These are phyloP conservation scores for Podospora comata DNA, from an alignment of 495 filamentous ascomycete species.

Conservation along the genomic window DNA sequence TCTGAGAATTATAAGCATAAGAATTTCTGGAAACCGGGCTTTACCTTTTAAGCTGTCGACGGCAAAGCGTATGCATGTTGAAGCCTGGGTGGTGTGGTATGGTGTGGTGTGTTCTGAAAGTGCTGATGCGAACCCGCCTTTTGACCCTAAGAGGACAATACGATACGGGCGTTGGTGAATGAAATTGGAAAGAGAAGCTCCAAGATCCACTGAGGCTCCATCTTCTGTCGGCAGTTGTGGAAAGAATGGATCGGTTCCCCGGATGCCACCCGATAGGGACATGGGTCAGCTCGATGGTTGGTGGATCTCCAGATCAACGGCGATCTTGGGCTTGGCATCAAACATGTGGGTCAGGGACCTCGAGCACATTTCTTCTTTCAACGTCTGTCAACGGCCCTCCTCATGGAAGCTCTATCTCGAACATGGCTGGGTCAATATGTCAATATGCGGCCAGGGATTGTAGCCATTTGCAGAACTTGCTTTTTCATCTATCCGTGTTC, in stretches of 20 bases:
- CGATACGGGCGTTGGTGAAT: background rate
- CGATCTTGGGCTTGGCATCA: background rate
- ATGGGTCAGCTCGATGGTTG: background rate
- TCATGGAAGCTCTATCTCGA: background rate
- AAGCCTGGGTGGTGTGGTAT: background rate
- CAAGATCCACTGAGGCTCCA: background rate
- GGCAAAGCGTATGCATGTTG: background rate
- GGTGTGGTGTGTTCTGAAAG: too few relatives aligned
- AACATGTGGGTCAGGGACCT: background rate
- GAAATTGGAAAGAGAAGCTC: background rate
- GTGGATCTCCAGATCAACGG: background rate
- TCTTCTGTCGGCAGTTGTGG: background rate
- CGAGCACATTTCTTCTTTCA: background rate
- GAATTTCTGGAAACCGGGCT: background rate
- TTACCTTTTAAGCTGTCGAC: background rate
- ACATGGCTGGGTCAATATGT: background rate
- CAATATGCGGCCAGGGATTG: background rate
- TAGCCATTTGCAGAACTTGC: background rate
- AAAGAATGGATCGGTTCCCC: background rate
- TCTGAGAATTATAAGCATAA: background rate
- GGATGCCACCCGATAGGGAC: background rate
- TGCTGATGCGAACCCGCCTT: background rate
- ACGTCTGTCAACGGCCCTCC: background rate
- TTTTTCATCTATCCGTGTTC: background rate
- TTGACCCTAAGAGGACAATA: background rate